Evolutionary conservation across 208 protist species (phyloP).

Genomic region (Trypanosoma vivax): DNA sequence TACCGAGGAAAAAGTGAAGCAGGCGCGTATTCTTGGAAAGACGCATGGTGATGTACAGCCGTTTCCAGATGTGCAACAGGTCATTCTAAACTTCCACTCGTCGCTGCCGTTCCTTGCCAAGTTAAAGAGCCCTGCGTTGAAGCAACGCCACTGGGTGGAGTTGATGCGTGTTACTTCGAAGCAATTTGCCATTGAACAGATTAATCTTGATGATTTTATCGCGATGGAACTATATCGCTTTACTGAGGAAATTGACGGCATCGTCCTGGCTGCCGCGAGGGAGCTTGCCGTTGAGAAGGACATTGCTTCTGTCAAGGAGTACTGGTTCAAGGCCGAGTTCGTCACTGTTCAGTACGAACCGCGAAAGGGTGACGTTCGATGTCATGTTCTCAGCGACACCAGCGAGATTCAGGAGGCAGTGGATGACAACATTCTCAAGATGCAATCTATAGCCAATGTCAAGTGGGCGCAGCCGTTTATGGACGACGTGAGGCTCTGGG

Average conservation of each 20-base stretch:
- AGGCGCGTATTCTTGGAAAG: constrained; percentile 77
- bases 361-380: constrained; percentile 77
- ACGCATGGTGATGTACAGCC: constrained; percentile 83
- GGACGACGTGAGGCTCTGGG: constrained; percentile 95
- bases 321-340: constrained; percentile 92
- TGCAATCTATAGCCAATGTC: constrained; percentile 95
- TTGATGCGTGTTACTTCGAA: constrained; percentile 93
- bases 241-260: constrained; percentile 92
- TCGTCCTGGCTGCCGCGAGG: constrained; percentile 88
- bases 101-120: constrained; percentile 95
- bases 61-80: constrained; percentile 88
- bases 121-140: constrained; percentile 96
- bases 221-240: constrained; percentile 96
- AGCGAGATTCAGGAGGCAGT: constrained; percentile 95
- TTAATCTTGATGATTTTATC: constrained; percentile 96
- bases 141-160: constrained; percentile 96
- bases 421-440: constrained; percentile 97
- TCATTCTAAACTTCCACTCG: constrained; percentile 93
- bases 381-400: constrained; percentile 92
- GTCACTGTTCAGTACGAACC: constrained; percentile 86
- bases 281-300: constrained; percentile 96
- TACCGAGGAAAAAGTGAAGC: constrained; percentile 88
- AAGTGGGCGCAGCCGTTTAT: constrained; percentile 96
- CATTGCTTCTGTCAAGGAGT: constrained; percentile 91
- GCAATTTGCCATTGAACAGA: constrained; percentile 94